Evolutionary conservation across 495 filamentous ascomycete genomes (phyloP).

Genomic region (Neurospora sp.): DNA sequence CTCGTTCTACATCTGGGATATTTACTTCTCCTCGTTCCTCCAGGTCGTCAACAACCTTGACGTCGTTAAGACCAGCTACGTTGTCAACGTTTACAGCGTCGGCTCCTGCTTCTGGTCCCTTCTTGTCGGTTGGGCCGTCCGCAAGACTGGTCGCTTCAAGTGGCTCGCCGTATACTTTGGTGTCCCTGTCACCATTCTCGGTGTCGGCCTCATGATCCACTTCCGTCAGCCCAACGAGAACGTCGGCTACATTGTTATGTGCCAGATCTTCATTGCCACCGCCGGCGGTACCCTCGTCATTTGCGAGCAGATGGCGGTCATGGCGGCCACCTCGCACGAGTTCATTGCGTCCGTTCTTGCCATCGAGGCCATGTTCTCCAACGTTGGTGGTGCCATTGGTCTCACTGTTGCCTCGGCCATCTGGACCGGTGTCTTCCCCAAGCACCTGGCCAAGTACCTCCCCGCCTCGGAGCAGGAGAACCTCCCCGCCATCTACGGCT

Average conservation of each 20-base stretch:
- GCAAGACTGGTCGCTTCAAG: slow-evolving; percentile 49
- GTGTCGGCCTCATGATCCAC: slow-evolving; percentile 60
- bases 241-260: slow-evolving; percentile 65
- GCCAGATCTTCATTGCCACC: slow-evolving; percentile 71
- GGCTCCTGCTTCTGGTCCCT: slow-evolving; percentile 55
- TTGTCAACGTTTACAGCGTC: slow-evolving; percentile 58
- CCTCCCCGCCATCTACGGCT: slow-evolving; percentile 41
- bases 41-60: slow-evolving; percentile 59
- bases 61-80: slow-evolving; percentile 49
- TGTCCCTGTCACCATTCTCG: slow-evolving; percentile 55
- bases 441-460: slow-evolving; percentile 42
- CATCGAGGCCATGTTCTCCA: slow-evolving; percentile 49
- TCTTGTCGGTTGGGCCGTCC: slow-evolving; percentile 50
- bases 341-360: slow-evolving; percentile 58
- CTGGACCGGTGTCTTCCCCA: slow-evolving; percentile 52
- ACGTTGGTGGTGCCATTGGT: slow-evolving; percentile 58
- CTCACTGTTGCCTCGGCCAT: slow-evolving; percentile 52
- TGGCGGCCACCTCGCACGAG: slow-evolving; percentile 55
- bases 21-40: slow-evolving; percentile 56
- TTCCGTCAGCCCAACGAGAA: slow-evolving; percentile 44
- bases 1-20: slow-evolving; percentile 59
- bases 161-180: slow-evolving; percentile 51
- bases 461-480: slow-evolving; percentile 43
- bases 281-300: slow-evolving; percentile 51
- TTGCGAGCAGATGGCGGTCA: slow-evolving; percentile 54